Evolutionary conservation across 352 stramenopile genomes (phyloP), one percentile per base, ranked within the genome.

Genomic region (Pythium graminicola): DNA sequence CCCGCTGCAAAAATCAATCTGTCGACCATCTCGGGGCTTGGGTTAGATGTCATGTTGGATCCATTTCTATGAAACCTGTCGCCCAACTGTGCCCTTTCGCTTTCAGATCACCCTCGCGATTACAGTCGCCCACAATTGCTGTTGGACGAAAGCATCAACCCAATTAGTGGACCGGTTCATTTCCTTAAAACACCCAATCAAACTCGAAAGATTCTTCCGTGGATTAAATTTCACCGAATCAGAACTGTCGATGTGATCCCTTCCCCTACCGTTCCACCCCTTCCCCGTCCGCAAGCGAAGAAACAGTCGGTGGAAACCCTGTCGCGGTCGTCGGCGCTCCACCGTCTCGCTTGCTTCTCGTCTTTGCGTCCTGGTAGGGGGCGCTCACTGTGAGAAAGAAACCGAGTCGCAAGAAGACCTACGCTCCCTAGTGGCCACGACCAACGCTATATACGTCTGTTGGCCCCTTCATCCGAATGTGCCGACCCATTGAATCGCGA

Each of bases 401-500:
- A 66, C 38, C 39, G 50, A 55, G 57, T 57, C 29, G 41, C 39
- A 24, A 57, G 50, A 56, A 60, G 13, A 41, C 33, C 43, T 6
- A 33, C 23, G 23, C 28, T 29, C 24, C 17, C 11, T 51, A 59
- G 58, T 67, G 62, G 42, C 32, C 46, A 56, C 49, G 61, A 55
- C 53, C 28, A 41, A 38, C 16, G 19, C 47, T 50, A 24, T 29
- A 55, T 47, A 31, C 49, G 45, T 45, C 19, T 48, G 33, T 50
- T 50, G 50, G 40, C 50, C 50, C 50, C 31, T 58, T 50, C 55
- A 46, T 53, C 42, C 64, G 32, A 67, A 90, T 88, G 80, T 90
- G 80, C 64, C 76, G 80, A 69, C 80, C 80, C 60, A 90, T 90
- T 73, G 80, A 88, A 72, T 88, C 76, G 35, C 48, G 80, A 49